phyloP scores from a whole-genome alignment of 306 rosid species.

The Trifolium pratense region DNA sequence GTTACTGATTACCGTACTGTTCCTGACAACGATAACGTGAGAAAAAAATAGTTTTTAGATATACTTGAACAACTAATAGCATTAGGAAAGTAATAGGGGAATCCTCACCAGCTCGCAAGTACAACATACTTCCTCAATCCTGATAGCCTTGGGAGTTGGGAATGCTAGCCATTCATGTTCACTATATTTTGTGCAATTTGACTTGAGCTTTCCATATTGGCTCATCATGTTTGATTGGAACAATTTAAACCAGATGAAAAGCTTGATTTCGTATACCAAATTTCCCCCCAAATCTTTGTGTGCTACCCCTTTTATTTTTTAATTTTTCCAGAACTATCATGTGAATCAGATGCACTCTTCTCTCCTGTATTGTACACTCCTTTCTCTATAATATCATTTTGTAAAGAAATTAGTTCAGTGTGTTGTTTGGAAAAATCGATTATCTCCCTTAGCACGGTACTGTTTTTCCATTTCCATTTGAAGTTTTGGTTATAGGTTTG shows the following conservation, averaged over 20 bases:
- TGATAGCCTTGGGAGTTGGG: background rate
- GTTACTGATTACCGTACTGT: conserved; percentile 32
- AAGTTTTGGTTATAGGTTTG: background rate
- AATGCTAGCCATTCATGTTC: background rate
- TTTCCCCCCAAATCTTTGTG: background rate
- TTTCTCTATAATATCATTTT: background rate
- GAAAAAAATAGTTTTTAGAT: conserved; percentile 32
- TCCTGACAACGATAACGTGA: conserved; percentile 25
- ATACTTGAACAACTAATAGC: conserved; percentile 20
- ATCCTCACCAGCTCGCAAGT: background rate
- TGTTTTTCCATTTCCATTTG: conserved; percentile 14
- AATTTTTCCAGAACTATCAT: background rate
- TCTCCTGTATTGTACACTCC: conserved; percentile 8
- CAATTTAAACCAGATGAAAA: conserved; percentile 28
- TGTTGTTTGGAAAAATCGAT: conserved; percentile 12
- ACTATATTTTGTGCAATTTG: conserved; percentile 16
- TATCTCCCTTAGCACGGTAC: conserved; percentile 15
- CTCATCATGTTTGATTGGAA: conserved; percentile 34
- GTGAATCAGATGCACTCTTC: conserved; percentile 3
- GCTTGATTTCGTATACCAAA: conserved; percentile 7
- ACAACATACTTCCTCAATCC: conserved; percentile 30
- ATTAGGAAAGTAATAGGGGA: background rate
- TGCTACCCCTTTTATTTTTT: background rate
- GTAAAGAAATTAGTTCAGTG: conserved; percentile 4
- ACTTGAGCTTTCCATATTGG: conserved; percentile 27